Percentiles rank a stretch among this genome's conserved stretches.
Evolutionary conservation across 108 stramenopile genomes (phyloP).

Genomic region (Cyclotella baltica): DNA sequence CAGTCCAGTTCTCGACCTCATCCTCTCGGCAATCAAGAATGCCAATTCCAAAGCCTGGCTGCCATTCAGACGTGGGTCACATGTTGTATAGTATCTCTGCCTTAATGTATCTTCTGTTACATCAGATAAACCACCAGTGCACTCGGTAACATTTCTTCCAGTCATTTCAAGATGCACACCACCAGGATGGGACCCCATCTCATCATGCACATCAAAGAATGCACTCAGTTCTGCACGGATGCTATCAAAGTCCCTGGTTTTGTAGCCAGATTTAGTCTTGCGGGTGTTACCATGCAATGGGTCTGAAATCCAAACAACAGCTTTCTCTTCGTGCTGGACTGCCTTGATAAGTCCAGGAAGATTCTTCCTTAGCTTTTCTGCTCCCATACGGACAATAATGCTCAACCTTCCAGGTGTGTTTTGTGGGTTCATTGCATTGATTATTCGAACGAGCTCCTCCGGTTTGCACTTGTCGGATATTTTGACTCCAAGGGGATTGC

Average conservation of each 20-base stretch:
- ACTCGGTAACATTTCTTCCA: constrained; percentile 99
- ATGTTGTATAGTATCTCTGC: constrained; percentile 92
- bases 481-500: constrained; percentile 98
- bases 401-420: constrained; percentile 96
- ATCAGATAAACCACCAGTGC: constrained; percentile 92
- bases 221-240: constrained; percentile 95
- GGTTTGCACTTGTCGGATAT: constrained; percentile 96
- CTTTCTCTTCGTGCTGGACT: constrained; percentile 95
- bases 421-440: constrained; percentile 95
- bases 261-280: constrained; percentile 93
- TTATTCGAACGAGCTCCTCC: constrained; percentile 91
- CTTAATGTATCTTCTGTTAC: constrained; percentile 85
- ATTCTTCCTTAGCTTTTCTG: constrained; percentile 93
- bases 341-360: constrained; percentile 97
- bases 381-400: constrained; percentile 99
- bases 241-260: constrained; percentile 96
- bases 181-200: constrained; percentile 97
- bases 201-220: constrained; percentile 99
- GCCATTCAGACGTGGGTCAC: constrained; percentile 99
- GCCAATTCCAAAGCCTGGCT: constrained; percentile 98
- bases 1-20: constrained; percentile 89
- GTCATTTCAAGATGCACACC: constrained; percentile 99
- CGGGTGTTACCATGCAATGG: constrained; percentile 99
- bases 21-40: constrained; percentile 95
- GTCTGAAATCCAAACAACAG: constrained; percentile 96